Evolutionary conservation across 75 land plant genomes (phyloP).

Genomic region (Picea sitchensis): DNA sequence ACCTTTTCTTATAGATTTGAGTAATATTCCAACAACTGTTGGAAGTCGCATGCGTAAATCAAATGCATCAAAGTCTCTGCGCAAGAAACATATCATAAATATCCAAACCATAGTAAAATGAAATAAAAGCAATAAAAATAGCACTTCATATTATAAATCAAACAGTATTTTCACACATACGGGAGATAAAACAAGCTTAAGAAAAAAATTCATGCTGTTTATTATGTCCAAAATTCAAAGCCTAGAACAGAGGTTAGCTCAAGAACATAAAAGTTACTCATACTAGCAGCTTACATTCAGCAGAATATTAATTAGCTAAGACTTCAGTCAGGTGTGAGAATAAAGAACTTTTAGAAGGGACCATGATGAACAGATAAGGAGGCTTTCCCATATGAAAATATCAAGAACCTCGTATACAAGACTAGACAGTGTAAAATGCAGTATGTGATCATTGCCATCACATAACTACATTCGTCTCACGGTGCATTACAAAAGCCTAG

Average conservation of each 20-base stretch:
- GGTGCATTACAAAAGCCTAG: no score
- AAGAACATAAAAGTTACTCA: not conserved
- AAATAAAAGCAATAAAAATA: constrained; percentile 7
- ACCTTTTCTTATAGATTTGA: constrained; percentile 61
- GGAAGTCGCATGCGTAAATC: constrained; percentile 90
- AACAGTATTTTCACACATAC: not conserved
- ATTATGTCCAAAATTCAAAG: not conserved
- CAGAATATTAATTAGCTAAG: not conserved
- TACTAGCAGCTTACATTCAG: not conserved
- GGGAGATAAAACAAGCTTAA: not conserved
- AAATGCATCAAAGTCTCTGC: constrained; percentile 93
- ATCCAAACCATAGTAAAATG: not conserved
- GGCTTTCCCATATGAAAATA: not conserved
- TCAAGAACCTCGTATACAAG: not conserved
- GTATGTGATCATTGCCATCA: not conserved
- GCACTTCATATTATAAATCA: not conserved
- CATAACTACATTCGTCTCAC: no score
- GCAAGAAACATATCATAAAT: constrained; percentile 8
- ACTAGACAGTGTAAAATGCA: not conserved
- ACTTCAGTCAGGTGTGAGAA: not conserved
- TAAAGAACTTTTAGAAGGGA: not conserved
- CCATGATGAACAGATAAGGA: not conserved
- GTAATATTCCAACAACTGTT: constrained; percentile 66
- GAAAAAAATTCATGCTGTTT: not conserved
- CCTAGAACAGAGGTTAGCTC: not conserved